phyloP scores from a whole-genome alignment of 495 filamentous ascomycete genomes.

The Trichocladium antarcticum region DNA sequence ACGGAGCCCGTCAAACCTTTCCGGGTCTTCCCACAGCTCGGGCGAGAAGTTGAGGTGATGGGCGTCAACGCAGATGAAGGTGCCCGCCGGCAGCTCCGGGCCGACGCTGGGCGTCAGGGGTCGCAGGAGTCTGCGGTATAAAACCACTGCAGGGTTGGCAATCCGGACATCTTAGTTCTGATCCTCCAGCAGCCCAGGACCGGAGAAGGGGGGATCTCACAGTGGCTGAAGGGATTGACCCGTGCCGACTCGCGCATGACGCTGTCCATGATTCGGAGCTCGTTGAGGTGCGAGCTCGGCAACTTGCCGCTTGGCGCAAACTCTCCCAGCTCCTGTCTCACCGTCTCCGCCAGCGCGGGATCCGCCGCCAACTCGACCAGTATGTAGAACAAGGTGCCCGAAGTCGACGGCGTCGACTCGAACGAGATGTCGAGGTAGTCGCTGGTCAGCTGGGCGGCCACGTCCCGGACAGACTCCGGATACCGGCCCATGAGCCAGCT shows the following conservation, averaged over 20 bases:
- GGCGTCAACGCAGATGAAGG: background rate
- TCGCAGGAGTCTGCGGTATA: background rate
- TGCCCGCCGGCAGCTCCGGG: background rate
- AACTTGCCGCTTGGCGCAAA: background rate
- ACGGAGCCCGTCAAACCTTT: background rate
- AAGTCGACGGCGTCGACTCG: background rate
- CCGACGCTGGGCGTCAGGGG: background rate
- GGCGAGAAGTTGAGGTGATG: background rate
- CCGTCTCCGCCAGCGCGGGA: background rate
- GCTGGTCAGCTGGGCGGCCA: background rate
- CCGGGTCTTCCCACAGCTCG: background rate
- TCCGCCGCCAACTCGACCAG: background rate
- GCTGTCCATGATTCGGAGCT: slow-evolving; percentile 7
- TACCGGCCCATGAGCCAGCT: background rate
- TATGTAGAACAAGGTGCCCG: background rate
- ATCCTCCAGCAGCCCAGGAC: no score
- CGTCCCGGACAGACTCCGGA: background rate
- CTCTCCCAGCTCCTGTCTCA: background rate
- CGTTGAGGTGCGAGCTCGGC: slow-evolving; percentile 1
- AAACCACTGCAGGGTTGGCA: background rate
- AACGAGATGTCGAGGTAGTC: background rate
- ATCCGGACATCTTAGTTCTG: no score
- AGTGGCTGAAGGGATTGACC: slow-evolving; percentile 5
- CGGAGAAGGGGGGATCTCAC: no score
- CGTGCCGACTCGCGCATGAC: slow-evolving; percentile 11